These are phyloP conservation scores for Gnaphalium uliginosum DNA, from an alignment of 129 eudicot genomes.

Conservation along the genomic window DNA sequence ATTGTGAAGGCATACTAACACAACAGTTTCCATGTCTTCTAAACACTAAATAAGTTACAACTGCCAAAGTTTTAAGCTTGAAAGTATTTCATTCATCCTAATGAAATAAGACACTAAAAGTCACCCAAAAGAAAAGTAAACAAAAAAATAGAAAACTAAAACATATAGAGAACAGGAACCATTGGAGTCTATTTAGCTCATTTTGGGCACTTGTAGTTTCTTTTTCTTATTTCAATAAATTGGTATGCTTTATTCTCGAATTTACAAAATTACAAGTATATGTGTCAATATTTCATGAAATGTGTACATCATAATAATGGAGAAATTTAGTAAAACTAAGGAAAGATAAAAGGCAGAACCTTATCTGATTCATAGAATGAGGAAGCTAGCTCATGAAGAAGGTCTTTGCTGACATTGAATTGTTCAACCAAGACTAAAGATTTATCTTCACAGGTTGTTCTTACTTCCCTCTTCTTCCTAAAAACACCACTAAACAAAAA, in stretches of 20 bases:
- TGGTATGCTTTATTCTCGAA: not conserved
- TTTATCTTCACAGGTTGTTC: conserved; percentile 29
- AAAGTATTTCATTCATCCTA: conserved; percentile 10
- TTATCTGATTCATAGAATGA: conserved; percentile 50
- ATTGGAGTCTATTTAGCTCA: not conserved
- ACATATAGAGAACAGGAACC: not conserved
- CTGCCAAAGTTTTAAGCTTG: not conserved
- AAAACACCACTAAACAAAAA: conserved; percentile 37
- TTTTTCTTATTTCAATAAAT: not conserved
- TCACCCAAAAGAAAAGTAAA: not conserved
- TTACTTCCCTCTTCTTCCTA: conserved; percentile 29
- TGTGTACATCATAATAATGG: not conserved
- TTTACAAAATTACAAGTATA: not conserved
- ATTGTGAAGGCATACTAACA: conserved; percentile 1
- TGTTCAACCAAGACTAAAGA: conserved; percentile 39
- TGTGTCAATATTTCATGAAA: not conserved
- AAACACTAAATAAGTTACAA: not conserved
- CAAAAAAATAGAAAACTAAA: not conserved
- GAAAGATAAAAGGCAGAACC: conserved; percentile 37
- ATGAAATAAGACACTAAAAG: not conserved
- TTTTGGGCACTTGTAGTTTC: not conserved
- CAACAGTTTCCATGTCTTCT: not conserved
- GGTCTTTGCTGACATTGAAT: conserved; percentile 56
- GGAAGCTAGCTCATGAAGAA: conserved; percentile 43
- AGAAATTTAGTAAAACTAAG: conserved; percentile 2